Base-by-base conservation (phyloP, 495 filamentous ascomycete genomes). In the Aspergillus ostianus region DNA sequence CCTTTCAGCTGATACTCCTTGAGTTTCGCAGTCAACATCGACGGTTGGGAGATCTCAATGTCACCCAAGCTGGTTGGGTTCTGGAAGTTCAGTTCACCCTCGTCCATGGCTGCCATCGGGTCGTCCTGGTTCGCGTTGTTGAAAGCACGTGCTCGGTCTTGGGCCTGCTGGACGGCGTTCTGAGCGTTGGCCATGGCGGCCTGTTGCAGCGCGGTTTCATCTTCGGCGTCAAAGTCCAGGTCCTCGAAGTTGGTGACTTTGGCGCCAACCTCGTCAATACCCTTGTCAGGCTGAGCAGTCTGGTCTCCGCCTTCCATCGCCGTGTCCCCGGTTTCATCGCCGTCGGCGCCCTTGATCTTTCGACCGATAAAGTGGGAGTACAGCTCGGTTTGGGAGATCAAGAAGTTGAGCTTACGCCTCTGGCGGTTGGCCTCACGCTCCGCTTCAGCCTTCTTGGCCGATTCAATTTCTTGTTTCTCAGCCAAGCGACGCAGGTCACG, bases 281-380 rank as follows among this genome's bases (percentile, higher is more conserved):
- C 63, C 54, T 82, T 76, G 62, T 77, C 76, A 6, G 73, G 64
- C 55, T 73, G 70, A 36, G 81, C 57, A n/a, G 73, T 82, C 57
- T 83, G 73, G 4, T 64, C 70, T 4, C 77, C 73, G 0, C 79
- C 82, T 44, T 85, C 85, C 47, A 91, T 87, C 0, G 76, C 78
- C 6, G 82, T 85, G 67, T 91, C 90, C 61, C 92, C 90, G n/a
- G 90, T 90, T 48, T 86, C 91, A 71, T 97, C 92, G 15, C 95
- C 90, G 63, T 97, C 93, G 67, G 91, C 87, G 4, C 93, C 98
- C 79, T 94, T 94, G 73, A 98, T 93, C 79, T 99, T 99, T 73
- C 95, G 95, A 65, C 95, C 94, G 64, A 99, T 96, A 72, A 99
- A 99, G 83, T 99, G 94, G 10, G 93, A 97, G 77, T 98, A 99